Percentiles rank a stretch among this genome's conserved stretches.
These are phyloP conservation scores for Talaromyces rugulosus DNA, from an alignment of 2,329 filamentous ascomycete species.

Conservation along the genomic window DNA sequence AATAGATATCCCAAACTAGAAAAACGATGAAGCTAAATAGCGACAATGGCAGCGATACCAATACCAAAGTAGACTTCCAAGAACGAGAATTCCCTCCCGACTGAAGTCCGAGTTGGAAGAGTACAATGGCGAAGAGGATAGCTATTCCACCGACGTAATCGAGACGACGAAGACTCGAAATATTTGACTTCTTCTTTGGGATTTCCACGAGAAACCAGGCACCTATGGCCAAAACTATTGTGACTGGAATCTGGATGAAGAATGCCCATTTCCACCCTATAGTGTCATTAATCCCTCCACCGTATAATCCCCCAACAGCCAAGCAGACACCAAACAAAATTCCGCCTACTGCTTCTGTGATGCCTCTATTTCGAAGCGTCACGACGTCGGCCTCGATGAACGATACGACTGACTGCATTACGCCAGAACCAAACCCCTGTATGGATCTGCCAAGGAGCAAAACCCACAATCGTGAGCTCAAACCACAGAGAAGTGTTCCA, in stretches of 20 bases:
- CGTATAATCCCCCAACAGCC: constrained; percentile 29
- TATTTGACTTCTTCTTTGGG: constrained; percentile 68
- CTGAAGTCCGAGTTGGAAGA: background rate
- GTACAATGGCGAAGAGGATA: constrained; percentile 45
- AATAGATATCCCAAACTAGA: constrained; percentile 64
- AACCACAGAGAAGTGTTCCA: constrained; percentile 56
- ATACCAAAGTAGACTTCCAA: constrained; percentile 74
- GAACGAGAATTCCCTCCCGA: constrained; percentile 27
- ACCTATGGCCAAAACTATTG: constrained; percentile 63
- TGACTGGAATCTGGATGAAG: constrained; percentile 68
- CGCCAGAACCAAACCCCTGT: constrained; percentile 79
- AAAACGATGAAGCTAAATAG: constrained; percentile 60
- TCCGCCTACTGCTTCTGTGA: constrained; percentile 74
- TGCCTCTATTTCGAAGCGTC: constrained; percentile 60
- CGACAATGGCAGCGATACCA: constrained; percentile 66
- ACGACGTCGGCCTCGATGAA: constrained; percentile 43
- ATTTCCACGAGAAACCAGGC: constrained; percentile 66
- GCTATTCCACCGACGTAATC: constrained; percentile 71
- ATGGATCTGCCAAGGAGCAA: constrained; percentile 77
- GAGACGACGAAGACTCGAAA: constrained; percentile 66
- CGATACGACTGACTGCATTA: constrained; percentile 65
- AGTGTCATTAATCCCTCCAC: constrained; percentile 70
- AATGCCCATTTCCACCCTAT: constrained; percentile 71
- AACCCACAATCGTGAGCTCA: constrained; percentile 59
- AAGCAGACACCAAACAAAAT: constrained; percentile 46